Evolutionary conservation across 352 stramenopile species (phyloP).

Genomic region (Thalassiosira hispida): DNA sequence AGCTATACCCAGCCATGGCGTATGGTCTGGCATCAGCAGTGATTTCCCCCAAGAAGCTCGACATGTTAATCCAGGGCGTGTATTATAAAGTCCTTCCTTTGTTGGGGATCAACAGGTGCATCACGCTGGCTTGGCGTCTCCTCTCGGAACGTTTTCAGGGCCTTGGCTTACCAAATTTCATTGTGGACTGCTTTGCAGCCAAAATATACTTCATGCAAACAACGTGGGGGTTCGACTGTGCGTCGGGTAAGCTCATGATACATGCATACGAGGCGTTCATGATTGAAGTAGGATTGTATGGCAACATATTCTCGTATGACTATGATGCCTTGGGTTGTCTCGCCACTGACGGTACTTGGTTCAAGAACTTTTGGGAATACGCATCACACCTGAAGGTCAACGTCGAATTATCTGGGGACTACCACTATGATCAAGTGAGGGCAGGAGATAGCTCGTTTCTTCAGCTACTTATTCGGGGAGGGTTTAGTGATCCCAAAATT

Average conservation of each 20-base stretch:
- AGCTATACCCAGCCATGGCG: background rate
- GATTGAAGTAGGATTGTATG: conserved; percentile 10
- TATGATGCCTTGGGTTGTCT: background rate
- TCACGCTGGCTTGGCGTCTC: background rate
- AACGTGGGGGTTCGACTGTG: background rate
- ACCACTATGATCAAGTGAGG: background rate
- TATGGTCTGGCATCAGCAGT: background rate
- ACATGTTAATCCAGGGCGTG: background rate
- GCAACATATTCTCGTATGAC: background rate
- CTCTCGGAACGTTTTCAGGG: conserved; percentile 2
- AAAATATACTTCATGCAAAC: conserved; percentile 1
- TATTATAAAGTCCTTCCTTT: background rate
- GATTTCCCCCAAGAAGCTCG: background rate
- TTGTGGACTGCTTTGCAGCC: background rate
- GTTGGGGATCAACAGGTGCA: conserved; percentile 16
- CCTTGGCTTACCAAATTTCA: conserved; percentile 17
- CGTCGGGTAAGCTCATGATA: background rate
- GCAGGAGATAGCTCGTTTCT: conserved; percentile 1
- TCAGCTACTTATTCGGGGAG: background rate
- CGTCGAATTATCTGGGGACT: background rate
- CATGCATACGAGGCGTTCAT: conserved; percentile 3
- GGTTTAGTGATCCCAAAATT: background rate
- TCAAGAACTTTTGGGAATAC: conserved; percentile 17
- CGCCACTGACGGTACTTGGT: conserved; percentile 25
- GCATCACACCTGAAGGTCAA: background rate